Conservation (phyloP, 163 green algal genomes). For the Scenedesmus sp. region DNA sequence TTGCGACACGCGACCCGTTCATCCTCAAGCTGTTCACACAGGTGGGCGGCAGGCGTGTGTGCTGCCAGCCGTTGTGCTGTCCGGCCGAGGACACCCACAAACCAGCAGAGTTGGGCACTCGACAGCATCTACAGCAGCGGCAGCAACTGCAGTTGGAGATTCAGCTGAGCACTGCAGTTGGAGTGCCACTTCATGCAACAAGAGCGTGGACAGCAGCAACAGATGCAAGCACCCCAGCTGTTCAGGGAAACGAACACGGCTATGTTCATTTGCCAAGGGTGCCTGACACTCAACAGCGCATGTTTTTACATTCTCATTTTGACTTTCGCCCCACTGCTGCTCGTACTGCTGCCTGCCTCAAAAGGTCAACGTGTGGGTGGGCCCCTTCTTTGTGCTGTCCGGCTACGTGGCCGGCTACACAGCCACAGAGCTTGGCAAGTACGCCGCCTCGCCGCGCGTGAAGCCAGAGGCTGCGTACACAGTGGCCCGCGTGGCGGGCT, state of each 20-base stretch:
- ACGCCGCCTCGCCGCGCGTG: conserved; percentile 42
- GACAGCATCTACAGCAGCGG: neutral
- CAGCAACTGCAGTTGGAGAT: neutral
- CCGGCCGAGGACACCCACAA: too few relatives aligned
- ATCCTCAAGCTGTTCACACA: conserved; percentile 53
- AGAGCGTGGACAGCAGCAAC: neutral
- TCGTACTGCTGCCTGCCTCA: neutral
- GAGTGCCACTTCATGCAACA: too few relatives aligned
- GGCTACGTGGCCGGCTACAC: conserved; percentile 56
- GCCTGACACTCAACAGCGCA: too few relatives aligned
- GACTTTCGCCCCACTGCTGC: neutral
- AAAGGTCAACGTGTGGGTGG: conserved; percentile 57
- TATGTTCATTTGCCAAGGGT: too few relatives aligned
- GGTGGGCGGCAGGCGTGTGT: neutral
- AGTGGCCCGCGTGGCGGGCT: conserved; percentile 42
- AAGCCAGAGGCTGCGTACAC: conserved; percentile 33
- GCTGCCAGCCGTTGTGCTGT: neutral
- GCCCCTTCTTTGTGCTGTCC: conserved; percentile 52
- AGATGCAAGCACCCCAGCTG: neutral
- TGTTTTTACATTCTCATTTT: too few relatives aligned
- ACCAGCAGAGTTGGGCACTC: neutral
- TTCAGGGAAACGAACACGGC: neutral
- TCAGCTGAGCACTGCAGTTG: neutral
- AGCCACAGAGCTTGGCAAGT: conserved; percentile 56
- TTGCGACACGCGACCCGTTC: conserved; percentile 44